Base-by-base conservation (phyloP, 2,329 filamentous ascomycete species). In the Curvularia sp. region DNA sequence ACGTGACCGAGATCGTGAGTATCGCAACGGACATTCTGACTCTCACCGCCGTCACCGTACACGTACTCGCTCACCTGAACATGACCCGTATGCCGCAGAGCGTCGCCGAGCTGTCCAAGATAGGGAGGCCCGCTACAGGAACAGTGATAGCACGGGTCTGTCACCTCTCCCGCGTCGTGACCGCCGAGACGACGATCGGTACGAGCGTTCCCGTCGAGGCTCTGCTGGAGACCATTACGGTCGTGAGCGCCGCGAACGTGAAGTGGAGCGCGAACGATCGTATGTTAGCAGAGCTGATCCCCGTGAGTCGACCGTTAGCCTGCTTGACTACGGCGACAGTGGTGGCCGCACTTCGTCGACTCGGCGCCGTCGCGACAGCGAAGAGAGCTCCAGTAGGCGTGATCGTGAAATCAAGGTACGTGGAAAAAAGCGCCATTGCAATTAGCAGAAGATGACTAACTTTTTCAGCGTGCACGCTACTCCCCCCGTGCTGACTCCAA, bases 51-150 rank as follows among this genome's bases (percentile, higher is more conserved):
- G 79, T 64, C 76, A 77, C 63, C 81, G 81, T 65, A 84, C 91
- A 68, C 86, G 87, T 68, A 96, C 91, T 74, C 92, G 93, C 70
- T 93, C 90, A 68, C 93, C 93, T n/a, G 95, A 98, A 77, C 86
- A 87, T 58, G 93, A 99, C 79, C 87, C 92, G 20, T 99, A 99
- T 77, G 95, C 98, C 78, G 95, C 93, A 60, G 95, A 99, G 75
- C 88, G 95, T 65, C 90, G 93, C 71, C 95, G 94, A 77, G 94
- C 94, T 43, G 93, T 95, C 73, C 93, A 93, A 57, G 93, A 97
- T 74, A 89, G 96, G 48, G 96, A 98, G 80, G 90, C 93, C 65
- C 93, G 96, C 69, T 96, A 97, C 79, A 89, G 92, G 76, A 96
- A 95, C 44, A 88, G 85, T 74, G 88, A 88, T 79, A 87, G 87